Percentiles rank a stretch among this genome's conserved stretches.
These are phyloP conservation scores for Arthromyces matolae DNA, from an alignment of 768 basidiomycete species.

Conservation along the genomic window DNA sequence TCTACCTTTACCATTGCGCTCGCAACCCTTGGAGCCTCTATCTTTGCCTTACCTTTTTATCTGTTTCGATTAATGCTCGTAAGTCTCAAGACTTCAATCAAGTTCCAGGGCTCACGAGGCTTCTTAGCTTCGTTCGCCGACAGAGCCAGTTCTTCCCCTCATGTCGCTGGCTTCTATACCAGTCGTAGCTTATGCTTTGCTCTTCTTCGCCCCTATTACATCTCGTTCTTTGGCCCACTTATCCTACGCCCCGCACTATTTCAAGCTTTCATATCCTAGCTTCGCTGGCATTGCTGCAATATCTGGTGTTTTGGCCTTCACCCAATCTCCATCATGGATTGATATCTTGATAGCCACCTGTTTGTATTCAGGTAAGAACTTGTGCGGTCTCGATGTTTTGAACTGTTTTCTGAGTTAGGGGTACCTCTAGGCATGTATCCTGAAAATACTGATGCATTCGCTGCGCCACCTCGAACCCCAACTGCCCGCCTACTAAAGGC, in stretches of 20 bases:
- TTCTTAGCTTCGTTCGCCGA: slow-evolving; percentile 49
- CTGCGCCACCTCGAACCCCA: slow-evolving; percentile 45
- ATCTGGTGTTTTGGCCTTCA: slow-evolving; percentile 61
- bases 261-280: slow-evolving; percentile 55
- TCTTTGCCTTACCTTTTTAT: slow-evolving; percentile 64
- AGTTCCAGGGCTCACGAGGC: no score
- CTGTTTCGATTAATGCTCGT: slow-evolving; percentile 57
- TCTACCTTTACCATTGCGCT: slow-evolving; percentile 53
- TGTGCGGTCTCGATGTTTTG: not conserved
- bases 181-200: slow-evolving; percentile 54
- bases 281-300: slow-evolving; percentile 45
- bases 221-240: slow-evolving; percentile 42
- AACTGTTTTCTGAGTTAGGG: not conserved
- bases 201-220: slow-evolving; percentile 58
- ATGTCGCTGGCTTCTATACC: slow-evolving; percentile 57
- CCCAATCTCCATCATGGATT: slow-evolving; percentile 52
- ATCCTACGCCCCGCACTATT: slow-evolving; percentile 51
- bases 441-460: slow-evolving; percentile 38
- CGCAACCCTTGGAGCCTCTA: slow-evolving; percentile 57
- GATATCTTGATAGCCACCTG: slow-evolving; percentile 57
- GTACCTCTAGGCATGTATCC: slow-evolving; percentile 50
- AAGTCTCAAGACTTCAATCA: no score
- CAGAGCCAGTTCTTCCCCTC: slow-evolving; percentile 52
- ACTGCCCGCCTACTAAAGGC: slow-evolving; percentile 53
- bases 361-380: slow-evolving; percentile 59